Conservation (phyloP, 192 early-diverging fungal genomes). For the Spizellomyces sp. region DNA sequence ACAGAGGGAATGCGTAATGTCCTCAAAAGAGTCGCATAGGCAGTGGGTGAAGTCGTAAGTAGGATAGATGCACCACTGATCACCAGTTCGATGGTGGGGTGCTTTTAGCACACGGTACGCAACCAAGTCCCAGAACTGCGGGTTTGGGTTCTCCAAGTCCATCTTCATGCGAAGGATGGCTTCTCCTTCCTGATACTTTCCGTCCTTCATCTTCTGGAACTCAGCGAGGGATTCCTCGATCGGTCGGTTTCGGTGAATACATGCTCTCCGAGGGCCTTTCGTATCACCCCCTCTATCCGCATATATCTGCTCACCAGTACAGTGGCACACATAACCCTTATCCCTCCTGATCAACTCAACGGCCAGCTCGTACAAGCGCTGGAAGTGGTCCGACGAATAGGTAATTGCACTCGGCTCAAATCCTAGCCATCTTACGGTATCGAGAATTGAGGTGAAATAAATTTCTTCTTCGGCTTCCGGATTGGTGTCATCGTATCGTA, state of each 20-base stretch:
- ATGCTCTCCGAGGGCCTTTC: slow-evolving; percentile 83
- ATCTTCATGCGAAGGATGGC: slow-evolving; percentile 99
- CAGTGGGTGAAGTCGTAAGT: slow-evolving; percentile 99
- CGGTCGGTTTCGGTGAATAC: slow-evolving; percentile 89
- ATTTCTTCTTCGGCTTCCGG: slow-evolving; percentile 93
- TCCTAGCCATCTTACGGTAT: slow-evolving; percentile 94
- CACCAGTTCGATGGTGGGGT: slow-evolving; percentile 89
- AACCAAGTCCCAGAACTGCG: slow-evolving; percentile 99
- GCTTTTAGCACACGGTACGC: slow-evolving; percentile 92
- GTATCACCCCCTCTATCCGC: slow-evolving; percentile 88
- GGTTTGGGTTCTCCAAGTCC: slow-evolving; percentile 96
- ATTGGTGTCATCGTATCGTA: slow-evolving; percentile 90
- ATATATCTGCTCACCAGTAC: slow-evolving; percentile 93
- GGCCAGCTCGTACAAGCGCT: slow-evolving; percentile 92
- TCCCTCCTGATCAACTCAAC: slow-evolving; percentile 86
- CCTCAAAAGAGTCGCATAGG: slow-evolving; percentile 97
- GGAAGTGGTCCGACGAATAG: slow-evolving; percentile 98
- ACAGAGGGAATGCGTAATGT: slow-evolving; percentile 99
- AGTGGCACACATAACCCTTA: slow-evolving; percentile 93
- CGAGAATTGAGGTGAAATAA: slow-evolving; percentile 94
- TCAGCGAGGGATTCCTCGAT: slow-evolving; percentile 88
- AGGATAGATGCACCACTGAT: slow-evolving; percentile 97
- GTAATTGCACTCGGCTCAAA: slow-evolving; percentile 89
- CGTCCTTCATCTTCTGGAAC: slow-evolving; percentile 98
- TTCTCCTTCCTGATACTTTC: slow-evolving; percentile 89